Conservation (phyloP, 2,329 filamentous ascomycete genomes). For the Elsinoe ampelina region DNA sequence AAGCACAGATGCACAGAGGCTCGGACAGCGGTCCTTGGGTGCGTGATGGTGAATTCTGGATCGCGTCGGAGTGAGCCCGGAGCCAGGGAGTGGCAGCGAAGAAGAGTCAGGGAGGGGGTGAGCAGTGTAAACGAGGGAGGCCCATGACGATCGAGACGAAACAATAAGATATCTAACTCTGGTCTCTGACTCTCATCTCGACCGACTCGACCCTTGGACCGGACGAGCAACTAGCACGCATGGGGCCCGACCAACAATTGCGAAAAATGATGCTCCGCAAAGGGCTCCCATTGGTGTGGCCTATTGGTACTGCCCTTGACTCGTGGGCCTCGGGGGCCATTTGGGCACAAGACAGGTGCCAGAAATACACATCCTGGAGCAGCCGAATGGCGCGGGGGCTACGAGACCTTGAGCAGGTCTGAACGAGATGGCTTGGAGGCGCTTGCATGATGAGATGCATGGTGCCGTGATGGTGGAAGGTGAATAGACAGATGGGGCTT, state of each 20-base stretch:
- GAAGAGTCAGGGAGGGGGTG: conserved; percentile 9
- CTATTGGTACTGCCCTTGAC: neutral
- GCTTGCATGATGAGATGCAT: neutral
- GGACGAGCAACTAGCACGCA: neutral
- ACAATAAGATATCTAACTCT: conserved; percentile 7
- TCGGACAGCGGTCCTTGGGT: conserved; percentile 9
- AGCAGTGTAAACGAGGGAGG: conserved; percentile 10
- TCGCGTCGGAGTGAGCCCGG: conserved; percentile 14
- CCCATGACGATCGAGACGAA: conserved; percentile 13
- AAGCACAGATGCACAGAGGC: conserved; percentile 3
- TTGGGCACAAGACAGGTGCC: too few relatives aligned
- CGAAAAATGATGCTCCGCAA: conserved; percentile 2
- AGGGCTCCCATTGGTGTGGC: neutral
- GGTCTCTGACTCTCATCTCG: conserved; percentile 4
- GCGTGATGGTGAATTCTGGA: conserved; percentile 1
- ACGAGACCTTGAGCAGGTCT: neutral
- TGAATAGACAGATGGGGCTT: conserved; percentile 12
- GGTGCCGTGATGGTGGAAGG: neutral
- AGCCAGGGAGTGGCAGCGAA: neutral
- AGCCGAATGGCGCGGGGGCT: conserved; percentile 8
- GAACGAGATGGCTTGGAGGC: too few relatives aligned
- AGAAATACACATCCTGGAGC: neutral
- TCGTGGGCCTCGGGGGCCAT: neutral
- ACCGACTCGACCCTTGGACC: neutral
- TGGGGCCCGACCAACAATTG: conserved; percentile 11